A percentile compares a stretch with the other conserved stretches of the same genome.
phyloP scores from a whole-genome alignment of 768 basidiomycete species.

The Boletales sp. region DNA sequence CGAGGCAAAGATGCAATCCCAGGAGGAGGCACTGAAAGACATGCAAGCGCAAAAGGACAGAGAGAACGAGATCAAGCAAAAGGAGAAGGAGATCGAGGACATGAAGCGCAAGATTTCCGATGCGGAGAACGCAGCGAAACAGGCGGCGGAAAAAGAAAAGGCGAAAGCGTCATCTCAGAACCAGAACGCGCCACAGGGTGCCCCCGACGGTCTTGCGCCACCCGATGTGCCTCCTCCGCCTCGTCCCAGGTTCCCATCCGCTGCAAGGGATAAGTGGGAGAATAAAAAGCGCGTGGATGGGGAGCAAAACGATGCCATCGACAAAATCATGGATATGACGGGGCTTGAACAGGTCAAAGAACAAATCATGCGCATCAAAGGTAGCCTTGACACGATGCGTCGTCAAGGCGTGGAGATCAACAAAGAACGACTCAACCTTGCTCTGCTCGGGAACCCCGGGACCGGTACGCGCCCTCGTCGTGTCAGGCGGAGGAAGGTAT shows the following conservation, averaged over 20 bases:
- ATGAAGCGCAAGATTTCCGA: conserved; percentile 17
- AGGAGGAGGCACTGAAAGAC: conserved; percentile 35
- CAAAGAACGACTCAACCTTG: conserved; percentile 58
- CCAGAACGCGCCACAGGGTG: neutral
- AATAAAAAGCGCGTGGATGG: conserved; percentile 55
- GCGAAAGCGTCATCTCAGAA: neutral
- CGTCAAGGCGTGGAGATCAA: conserved; percentile 52
- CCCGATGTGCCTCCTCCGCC: conserved; percentile 5
- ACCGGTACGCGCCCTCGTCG: conserved; percentile 47
- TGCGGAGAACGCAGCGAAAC: conserved; percentile 11
- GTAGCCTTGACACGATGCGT: conserved; percentile 51
- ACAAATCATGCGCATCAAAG: conserved; percentile 56
- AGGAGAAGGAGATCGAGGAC: conserved; percentile 43
- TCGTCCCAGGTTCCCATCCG: conserved; percentile 25
- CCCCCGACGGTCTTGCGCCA: conserved; percentile 1
- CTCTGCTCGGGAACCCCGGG: conserved; percentile 68
- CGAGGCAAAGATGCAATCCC: conserved; percentile 36
- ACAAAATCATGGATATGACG: conserved; percentile 65
- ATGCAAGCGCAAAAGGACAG: conserved; percentile 37
- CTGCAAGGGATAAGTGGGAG: conserved; percentile 50
- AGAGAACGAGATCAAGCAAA: conserved; percentile 42
- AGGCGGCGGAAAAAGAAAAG: conserved; percentile 4
- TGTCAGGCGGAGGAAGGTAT: too few species aligned
- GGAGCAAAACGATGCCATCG: conserved; percentile 48
- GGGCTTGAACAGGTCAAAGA: conserved; percentile 65